Conservation (phyloP, 441 rosid genomes). For the Brassica hybrid region DNA sequence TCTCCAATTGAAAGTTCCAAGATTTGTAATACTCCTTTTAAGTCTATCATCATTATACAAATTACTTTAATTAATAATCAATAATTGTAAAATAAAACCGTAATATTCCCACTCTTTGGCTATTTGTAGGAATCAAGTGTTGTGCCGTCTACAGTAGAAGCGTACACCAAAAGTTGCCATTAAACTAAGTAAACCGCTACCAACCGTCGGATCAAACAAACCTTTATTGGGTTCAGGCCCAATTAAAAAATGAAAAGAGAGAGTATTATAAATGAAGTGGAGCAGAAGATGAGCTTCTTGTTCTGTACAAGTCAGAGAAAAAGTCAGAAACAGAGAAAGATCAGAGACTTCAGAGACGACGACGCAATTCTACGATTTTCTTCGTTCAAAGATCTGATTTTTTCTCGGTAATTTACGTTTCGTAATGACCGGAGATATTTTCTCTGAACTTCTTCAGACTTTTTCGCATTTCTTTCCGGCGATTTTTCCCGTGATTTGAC, state of each 20-base stretch:
- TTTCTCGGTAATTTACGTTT: slow-evolving; percentile 40
- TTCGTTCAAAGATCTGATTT: slow-evolving; percentile 27
- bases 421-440: slow-evolving; percentile 26
- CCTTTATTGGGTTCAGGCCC: slow-evolving; percentile 26
- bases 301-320: slow-evolving; percentile 22
- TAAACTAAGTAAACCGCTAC: slow-evolving; percentile 41
- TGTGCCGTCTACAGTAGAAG: background rate
- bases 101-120: background rate
- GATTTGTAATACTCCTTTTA: background rate
- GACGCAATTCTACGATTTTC: slow-evolving; percentile 19
- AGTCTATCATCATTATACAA: slow-evolving; percentile 21
- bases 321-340: slow-evolving; percentile 20
- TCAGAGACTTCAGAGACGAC: background rate
- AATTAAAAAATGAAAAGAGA: slow-evolving; percentile 30
- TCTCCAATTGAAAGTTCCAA: slow-evolving; percentile 28
- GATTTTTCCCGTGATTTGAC: slow-evolving; percentile 23
- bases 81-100: background rate
- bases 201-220: slow-evolving; percentile 43
- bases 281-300: slow-evolving; percentile 37
- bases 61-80: background rate
- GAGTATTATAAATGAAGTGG: slow-evolving; percentile 35
- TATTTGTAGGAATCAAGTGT: background rate
- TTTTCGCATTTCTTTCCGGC: slow-evolving; percentile 30
- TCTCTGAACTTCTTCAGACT: background rate
- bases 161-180: slow-evolving; percentile 33